These are phyloP conservation scores for Hymenoscyphus infarciens DNA, from an alignment of 2,329 filamentous ascomycete species.

Conservation along the genomic window DNA sequence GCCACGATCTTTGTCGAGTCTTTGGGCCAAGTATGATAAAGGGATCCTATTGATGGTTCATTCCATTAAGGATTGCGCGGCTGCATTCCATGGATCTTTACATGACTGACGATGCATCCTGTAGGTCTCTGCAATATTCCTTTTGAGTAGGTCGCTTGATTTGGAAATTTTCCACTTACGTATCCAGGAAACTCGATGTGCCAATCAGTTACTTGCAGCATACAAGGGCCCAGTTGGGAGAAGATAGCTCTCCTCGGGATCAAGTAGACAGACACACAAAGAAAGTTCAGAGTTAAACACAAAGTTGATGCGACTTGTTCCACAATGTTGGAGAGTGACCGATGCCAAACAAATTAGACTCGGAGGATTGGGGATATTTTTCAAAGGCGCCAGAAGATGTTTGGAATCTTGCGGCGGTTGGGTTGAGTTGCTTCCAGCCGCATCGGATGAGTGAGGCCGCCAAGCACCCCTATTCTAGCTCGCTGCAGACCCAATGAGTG, in stretches of 20 bases:
- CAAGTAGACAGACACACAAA: no score
- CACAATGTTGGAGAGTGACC: background rate
- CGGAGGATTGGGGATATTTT: conserved; percentile 1
- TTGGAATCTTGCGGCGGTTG: background rate
- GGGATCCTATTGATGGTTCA: background rate
- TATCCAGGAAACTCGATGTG: background rate
- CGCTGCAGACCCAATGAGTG: background rate
- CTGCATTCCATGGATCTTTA: conserved; percentile 22
- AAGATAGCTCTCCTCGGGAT: conserved; percentile 1
- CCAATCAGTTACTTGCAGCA: background rate
- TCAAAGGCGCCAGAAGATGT: background rate
- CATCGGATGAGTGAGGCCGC: conserved; percentile 14
- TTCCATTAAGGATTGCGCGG: conserved; percentile 2
- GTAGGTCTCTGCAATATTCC: conserved; percentile 13
- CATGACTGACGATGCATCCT: conserved; percentile 17
- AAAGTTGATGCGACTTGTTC: background rate
- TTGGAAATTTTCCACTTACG: background rate
- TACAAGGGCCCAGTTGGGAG: background rate
- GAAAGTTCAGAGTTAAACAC: conserved; percentile 1
- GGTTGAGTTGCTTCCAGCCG: conserved; percentile 18
- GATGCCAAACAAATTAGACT: background rate
- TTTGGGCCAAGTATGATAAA: background rate
- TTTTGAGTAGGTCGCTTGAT: background rate
- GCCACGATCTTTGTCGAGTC: conserved; percentile 6
- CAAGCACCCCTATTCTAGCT: conserved; percentile 1